Evolutionary conservation across 352 stramenopile genomes (phyloP), one percentile per base, ranked within the genome.

Genomic region (Blastocystis sp.): DNA sequence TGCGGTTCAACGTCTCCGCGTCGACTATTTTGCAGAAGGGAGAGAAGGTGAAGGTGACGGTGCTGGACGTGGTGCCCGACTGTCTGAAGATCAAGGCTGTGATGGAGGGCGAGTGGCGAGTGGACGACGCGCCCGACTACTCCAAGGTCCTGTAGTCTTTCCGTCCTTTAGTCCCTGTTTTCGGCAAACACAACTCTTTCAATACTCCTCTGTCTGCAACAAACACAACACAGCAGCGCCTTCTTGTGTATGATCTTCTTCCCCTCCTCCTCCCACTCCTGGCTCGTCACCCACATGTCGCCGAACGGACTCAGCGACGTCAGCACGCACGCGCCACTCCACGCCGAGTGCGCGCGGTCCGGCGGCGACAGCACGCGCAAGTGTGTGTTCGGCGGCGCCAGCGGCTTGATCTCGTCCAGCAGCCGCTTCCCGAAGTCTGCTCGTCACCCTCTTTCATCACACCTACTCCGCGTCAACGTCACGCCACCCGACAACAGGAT

Each of bases 401-500:
- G 94, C 91, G 93, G 93, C 78, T 92, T 92, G 71, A 95, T 91
- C 74, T 95, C 92, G 19, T 92, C 92, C 1, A 95, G 89, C 62
- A 95, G 90, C 48, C 92, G 93, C 80, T 95, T 93, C 19, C 92
- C 92, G 89, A 95, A 95, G 11, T 92, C 78, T 88, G 60, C n/a
- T 9, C 10, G 5, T 79, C 17, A 77, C 2, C 28, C 23, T 19
- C n/a, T 59, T 23, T 0, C 7, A n/a, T 19, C 10, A 78, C 60
- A 10, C 53, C 97, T 96, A 89, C 95, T 95, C 52, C 94, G 93
- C 90, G 94, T 97, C 93, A 98, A 96, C 88, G 94, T 98, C 62
- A 94, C 95, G 77, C 96, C 96, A 88, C 95, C 95, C 60, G 94
- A 98, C 69, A 98, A 92, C 59, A 98, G 93, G 90, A 98, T 96